Conservation (phyloP, 2,329 filamentous ascomycete species). For the Aspergillus chevalieri region DNA sequence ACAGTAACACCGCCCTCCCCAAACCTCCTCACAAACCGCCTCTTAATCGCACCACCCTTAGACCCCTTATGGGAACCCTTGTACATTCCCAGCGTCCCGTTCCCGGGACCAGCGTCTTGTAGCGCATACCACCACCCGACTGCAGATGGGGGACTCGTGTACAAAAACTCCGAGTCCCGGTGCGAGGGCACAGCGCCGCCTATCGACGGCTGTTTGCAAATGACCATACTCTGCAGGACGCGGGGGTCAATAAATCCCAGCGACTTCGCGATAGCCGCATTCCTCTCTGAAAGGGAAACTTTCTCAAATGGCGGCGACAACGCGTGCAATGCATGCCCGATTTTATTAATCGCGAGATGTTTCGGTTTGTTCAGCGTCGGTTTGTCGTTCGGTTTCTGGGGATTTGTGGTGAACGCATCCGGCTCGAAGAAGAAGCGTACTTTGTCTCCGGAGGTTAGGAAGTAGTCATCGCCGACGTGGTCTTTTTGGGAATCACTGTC, state of each 20-base stretch:
- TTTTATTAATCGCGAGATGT: slow-evolving; percentile 80
- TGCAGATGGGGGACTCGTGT: slow-evolving; percentile 79
- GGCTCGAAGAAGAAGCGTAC: slow-evolving; percentile 97
- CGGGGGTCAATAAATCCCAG: slow-evolving; percentile 72
- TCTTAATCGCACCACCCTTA: slow-evolving; percentile 60
- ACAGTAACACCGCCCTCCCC: slow-evolving; percentile 31
- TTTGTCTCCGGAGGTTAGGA: slow-evolving; percentile 83
- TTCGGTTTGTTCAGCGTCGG: slow-evolving; percentile 72
- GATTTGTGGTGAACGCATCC: slow-evolving; percentile 61
- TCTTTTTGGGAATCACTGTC: slow-evolving; percentile 42
- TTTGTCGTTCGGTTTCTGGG: slow-evolving; percentile 37
- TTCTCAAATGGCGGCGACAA: slow-evolving; percentile 61
- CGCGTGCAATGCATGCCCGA: slow-evolving; percentile 69
- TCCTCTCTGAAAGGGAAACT: slow-evolving; percentile 42
- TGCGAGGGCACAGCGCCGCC: slow-evolving; percentile 86
- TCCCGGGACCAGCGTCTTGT: slow-evolving; percentile 79
- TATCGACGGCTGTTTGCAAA: slow-evolving; percentile 97
- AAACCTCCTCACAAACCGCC: slow-evolving; percentile 63
- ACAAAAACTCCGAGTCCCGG: slow-evolving; percentile 88
- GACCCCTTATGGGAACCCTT: slow-evolving; percentile 62
- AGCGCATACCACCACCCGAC: slow-evolving; percentile 97
- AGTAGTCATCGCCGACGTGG: slow-evolving; percentile 95
- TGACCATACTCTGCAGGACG: slow-evolving; percentile 89
- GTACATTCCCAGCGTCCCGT: slow-evolving; percentile 84
- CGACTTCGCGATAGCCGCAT: slow-evolving; percentile 59